These are phyloP conservation scores for Trichoderma sp. DNA, from an alignment of 2,329 filamentous ascomycete genomes.

Conservation along the genomic window DNA sequence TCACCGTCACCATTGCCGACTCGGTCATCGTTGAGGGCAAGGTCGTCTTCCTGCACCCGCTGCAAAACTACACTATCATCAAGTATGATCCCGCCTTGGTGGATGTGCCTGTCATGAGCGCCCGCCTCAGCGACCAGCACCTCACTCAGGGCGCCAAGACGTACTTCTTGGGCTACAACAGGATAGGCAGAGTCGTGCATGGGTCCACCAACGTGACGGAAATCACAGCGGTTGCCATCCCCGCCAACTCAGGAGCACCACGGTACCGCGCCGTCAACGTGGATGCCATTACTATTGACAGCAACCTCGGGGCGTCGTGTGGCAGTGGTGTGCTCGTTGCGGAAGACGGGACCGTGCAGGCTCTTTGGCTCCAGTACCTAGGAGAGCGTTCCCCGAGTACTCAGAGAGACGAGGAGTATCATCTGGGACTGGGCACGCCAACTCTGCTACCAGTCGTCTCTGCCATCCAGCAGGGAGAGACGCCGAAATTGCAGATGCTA, in stretches of 20 bases:
- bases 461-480: constrained; percentile 77
- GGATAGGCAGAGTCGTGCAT: constrained; percentile 90
- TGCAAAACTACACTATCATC: constrained; percentile 95
- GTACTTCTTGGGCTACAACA: constrained; percentile 97
- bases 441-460: constrained; percentile 86
- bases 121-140: constrained; percentile 75
- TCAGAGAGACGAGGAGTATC: constrained; percentile 92
- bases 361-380: constrained; percentile 94
- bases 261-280: constrained; percentile 94
- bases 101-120: constrained; percentile 89
- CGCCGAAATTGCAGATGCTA: constrained; percentile 82
- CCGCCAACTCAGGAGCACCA: constrained; percentile 87
- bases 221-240: constrained; percentile 95
- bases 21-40: constrained; percentile 93
- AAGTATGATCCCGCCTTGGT: constrained; percentile 93
- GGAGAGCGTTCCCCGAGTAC: constrained; percentile 79
- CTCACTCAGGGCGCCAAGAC: constrained; percentile 93
- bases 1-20: constrained; percentile 93
- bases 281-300: constrained; percentile 96
- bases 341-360: constrained; percentile 89
- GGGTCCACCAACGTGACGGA: constrained; percentile 94
- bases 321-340: constrained; percentile 90
- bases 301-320: constrained; percentile 85
- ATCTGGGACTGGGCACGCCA: constrained; percentile 86
- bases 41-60: constrained; percentile 91